Base-by-base conservation (phyloP, 1,284 basidiomycete species). In the Tylopilus orsonianus region DNA sequence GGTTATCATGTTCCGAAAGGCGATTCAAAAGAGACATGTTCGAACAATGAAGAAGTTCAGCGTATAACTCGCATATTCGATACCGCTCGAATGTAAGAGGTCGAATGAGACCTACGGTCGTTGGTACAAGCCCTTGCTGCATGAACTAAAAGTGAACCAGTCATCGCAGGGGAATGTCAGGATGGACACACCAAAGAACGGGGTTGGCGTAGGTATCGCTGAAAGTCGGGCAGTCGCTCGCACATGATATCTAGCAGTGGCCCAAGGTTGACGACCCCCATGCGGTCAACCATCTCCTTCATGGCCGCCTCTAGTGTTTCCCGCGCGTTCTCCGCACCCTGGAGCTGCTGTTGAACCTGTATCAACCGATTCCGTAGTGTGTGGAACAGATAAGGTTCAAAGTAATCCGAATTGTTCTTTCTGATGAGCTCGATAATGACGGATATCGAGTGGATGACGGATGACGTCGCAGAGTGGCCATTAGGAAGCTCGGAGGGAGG, bases 351-450 rank as follows among this genome's bases (percentile, higher is more conserved):
- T 61, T 93, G 90, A 6, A 93, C 80, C 49, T 87, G 84, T 55
- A 97, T 93, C 24, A 97, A 79, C 40, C 92, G 82, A 65, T 95
- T 93, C 41, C 94, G 86, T 36, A 97, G 72, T 1, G 92, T 94
- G 66, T 97, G 93, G 72, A 97, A 97, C n/a, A 98, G 79, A 68
- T 96, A 97, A 13, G 95, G 96, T 72, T 99, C 97, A 64, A 97
- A 96, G 67, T 95, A 97, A 68, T 99, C 96, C 44, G 94, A 96
- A 70, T 99, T 99, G 71, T 99, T 99, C 68, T 98, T 95, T 47
- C 97, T 83, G 58, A 99, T 98, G 32, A 99, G 80, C 68, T 99
- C 97, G 60, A 97, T 90, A 55, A 98, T 79, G 60, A 99, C 84
- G 43, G 89, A 88, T 57, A 96, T 90, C 22, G 93, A 88, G 53